Percentiles rank a stretch among this genome's conserved stretches.
Evolutionary conservation across 192 early-diverging fungal species (phyloP).

Genomic region (Phlyctochytrium planicorne): DNA sequence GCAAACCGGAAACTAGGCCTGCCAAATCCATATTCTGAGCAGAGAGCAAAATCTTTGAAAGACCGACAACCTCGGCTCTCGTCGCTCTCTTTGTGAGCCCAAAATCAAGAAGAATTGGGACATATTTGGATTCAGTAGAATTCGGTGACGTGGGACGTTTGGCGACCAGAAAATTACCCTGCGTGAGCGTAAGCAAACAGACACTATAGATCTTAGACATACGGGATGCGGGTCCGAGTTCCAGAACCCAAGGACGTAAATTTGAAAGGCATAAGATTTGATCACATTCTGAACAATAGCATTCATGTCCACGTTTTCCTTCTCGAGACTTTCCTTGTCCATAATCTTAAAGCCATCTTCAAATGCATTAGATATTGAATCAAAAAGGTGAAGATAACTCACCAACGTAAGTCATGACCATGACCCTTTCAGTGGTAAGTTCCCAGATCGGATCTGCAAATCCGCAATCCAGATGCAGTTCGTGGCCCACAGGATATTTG

Average conservation of each 20-base stretch:
- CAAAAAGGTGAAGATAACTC: background rate
- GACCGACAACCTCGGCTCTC: constrained; percentile 13
- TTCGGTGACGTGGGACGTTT: background rate
- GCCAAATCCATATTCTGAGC: constrained; percentile 27
- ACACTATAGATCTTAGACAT: background rate
- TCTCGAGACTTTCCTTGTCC: background rate
- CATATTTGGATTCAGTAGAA: background rate
- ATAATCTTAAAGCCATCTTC: constrained; percentile 22
- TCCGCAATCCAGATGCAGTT: constrained; percentile 18
- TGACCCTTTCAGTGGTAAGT: constrained; percentile 2
- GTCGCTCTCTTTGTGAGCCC: constrained; percentile 35
- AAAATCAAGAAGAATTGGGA: constrained; percentile 34
- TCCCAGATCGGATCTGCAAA: constrained; percentile 23
- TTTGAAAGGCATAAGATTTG: constrained; percentile 31
- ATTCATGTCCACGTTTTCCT: constrained; percentile 13
- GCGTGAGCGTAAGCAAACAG: background rate
- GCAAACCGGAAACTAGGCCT: constrained; percentile 23
- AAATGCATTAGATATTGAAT: background rate
- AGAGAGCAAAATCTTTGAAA: constrained; percentile 28
- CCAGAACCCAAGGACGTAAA: constrained; percentile 29
- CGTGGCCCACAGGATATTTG: background rate
- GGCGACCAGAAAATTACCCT: constrained; percentile 26
- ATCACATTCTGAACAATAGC: constrained; percentile 17
- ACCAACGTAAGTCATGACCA: constrained; percentile 25
- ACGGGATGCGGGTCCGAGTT: constrained; percentile 27